Evolutionary conservation across 495 filamentous ascomycete species (phyloP), one percentile per base, ranked within the genome.

Genomic region (Talaromyces adpressus): DNA sequence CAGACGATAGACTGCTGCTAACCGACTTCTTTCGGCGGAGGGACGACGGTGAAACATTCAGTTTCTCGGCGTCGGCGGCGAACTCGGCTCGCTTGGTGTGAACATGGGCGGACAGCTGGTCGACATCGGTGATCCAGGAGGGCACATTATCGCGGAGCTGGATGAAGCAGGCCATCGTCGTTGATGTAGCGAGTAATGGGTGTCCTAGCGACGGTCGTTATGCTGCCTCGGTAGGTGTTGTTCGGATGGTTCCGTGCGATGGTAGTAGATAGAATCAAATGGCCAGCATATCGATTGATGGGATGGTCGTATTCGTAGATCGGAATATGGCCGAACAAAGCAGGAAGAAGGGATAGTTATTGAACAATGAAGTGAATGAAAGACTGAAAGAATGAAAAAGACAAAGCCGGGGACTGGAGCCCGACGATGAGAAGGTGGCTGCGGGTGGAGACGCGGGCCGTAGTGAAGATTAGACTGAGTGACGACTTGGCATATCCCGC

Each of bases 61-160:
- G 0, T 53, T 62, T 51, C 29, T 29, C 29, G 12, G 60, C 45
- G 23, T 51, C 60, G 16, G 60, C 60, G 16, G 60, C 60, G 29
- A 62, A 62, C 45, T 62, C 60, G 39, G 60, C 60, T 47, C 60
- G 60, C 27, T 62, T 62, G 45, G 41, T 49, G n/a, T 62, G 47
- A n/a, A 62, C 45, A 41, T 62, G 60, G 18, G 41, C 60, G 11
- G 60, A 51, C 22, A 62, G 29, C 25, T 62, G 14, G 60, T 62
- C 47, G 22, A 49, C 60, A 11, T 51, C 47, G 9, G 60, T 30
- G 45, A 62, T 62, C 60, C 60, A 62, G 23, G 60, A 62, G 20
- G 60, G 60, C 14, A 62, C 60, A 7, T 12, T 62, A 41, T 62
- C 60, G 4, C 60, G 60, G 11, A 62, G 29, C 2, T 62, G 60